Base-by-base conservation (phyloP, 2,329 filamentous ascomycete species). In the Orbilia oligospora region DNA sequence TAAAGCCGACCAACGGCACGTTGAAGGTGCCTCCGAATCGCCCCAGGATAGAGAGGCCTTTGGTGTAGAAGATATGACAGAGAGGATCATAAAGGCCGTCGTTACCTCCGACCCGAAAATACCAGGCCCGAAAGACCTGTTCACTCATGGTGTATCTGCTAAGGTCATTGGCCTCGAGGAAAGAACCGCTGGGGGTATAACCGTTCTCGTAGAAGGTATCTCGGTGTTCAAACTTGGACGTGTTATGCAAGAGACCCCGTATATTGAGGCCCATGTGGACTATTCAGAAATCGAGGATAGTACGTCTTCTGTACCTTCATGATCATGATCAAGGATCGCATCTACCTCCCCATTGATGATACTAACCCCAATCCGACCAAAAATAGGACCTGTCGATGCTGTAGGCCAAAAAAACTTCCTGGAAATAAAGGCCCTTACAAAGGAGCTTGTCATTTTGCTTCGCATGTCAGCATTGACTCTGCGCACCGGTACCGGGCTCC, bases 191-290 rank as follows among this genome's bases (percentile, higher is more conserved):
- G 92, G 92, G 30, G 92, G 97, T 83, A 91, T 97, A 82, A 91
- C 91, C 72, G 85, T 99, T 66, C 88, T 97, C 4, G 93, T 99
- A 1, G 94, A 98, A 84, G 96, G 96, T 16, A 87, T 93, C 18
- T 88, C 91, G 80, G 89, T 96, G 48, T 91, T 97, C 80, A 89
- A 89, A 80, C 86, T 97, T 41, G 91, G 93, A 65, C 91, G 90
- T 82, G 85, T 96, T 58, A 88, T 89, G 44, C 91, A 93, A 83
- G 93, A 97, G 80, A 89, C 91, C 67, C 93, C 94, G 1, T 97
- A 92, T 83, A 94, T 97, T 81, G 94, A 97, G 85, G 94, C 90
- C 55, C 91, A 92, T 81, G 89, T 97, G 24, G 88, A 87, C 75
- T 88, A 91, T 6, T 18, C 46, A 4, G 30, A 80, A 27, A 16